phyloP scores from a whole-genome alignment of 148 eudicot species.

The Euryodendron excelsum region DNA sequence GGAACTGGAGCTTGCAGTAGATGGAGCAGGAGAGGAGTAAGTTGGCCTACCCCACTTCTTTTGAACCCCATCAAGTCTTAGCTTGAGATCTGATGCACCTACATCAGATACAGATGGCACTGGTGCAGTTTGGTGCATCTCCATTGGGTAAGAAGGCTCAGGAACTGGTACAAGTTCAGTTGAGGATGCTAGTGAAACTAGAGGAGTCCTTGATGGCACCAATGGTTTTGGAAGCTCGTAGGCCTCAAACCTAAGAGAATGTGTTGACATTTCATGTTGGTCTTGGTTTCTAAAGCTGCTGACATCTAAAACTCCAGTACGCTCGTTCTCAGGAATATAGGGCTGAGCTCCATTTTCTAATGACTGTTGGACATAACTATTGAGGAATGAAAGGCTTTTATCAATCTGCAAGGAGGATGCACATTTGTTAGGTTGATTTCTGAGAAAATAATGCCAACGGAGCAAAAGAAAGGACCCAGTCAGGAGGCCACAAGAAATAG shows the following conservation, averaged over 20 bases:
- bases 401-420: slow-evolving; percentile 59
- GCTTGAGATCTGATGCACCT: slow-evolving; percentile 60
- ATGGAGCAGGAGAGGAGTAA: slow-evolving; percentile 62
- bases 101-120: slow-evolving; percentile 39
- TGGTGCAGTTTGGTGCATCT: slow-evolving; percentile 37
- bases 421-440: slow-evolving; percentile 10
- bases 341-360: slow-evolving; percentile 87
- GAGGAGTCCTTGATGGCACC: slow-evolving; percentile 35
- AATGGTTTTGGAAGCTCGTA: slow-evolving; percentile 86
- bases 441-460: neutral
- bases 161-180: slow-evolving; percentile 71
- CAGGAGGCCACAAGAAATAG: neutral
- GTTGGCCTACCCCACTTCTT: slow-evolving; percentile 89
- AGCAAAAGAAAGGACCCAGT: too few relatives aligned
- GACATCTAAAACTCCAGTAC: slow-evolving; percentile 50
- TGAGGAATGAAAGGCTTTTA: slow-evolving; percentile 66
- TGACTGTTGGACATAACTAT: slow-evolving; percentile 61
- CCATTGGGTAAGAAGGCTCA: slow-evolving; percentile 51
- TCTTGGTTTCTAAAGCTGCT: slow-evolving; percentile 51
- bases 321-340: slow-evolving; percentile 75
- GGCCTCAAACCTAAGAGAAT: slow-evolving; percentile 90
- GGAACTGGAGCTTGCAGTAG: slow-evolving; percentile 53
- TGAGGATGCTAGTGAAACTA: slow-evolving; percentile 46
- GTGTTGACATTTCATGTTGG: slow-evolving; percentile 54
- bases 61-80: slow-evolving; percentile 91